Evolutionary conservation across 345 rosid species (phyloP).

Genomic region (Toxicodendron radicans): DNA sequence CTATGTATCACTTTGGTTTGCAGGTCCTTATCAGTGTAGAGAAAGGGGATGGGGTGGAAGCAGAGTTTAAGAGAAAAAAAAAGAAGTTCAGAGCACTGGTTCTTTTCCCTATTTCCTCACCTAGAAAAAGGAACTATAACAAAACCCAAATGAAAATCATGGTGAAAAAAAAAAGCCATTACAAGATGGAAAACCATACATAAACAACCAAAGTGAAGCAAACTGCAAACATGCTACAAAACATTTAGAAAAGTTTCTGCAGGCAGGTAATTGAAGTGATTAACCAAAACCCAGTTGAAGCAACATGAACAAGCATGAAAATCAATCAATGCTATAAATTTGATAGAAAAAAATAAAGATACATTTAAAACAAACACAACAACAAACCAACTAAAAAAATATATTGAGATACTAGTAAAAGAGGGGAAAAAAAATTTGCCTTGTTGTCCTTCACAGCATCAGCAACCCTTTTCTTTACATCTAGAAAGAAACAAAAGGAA

Average conservation of each 20-base stretch:
- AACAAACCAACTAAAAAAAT: not conserved
- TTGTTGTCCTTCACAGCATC: conserved; percentile 80
- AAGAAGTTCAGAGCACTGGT: not conserved
- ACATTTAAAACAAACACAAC: not conserved
- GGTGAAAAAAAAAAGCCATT: not conserved
- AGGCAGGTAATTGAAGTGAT: not conserved
- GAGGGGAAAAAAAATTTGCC: conserved; percentile 30
- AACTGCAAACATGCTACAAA: conserved; percentile 2
- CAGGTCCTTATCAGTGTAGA: too few relatives aligned
- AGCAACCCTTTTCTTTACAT: conserved; percentile 73
- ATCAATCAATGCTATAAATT: not conserved
- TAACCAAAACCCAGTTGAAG: conserved; percentile 1
- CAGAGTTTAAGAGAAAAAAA: too few relatives aligned
- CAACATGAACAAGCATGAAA: not conserved
- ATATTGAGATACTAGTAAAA: not conserved
- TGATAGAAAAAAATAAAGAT: not conserved
- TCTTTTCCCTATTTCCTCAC: not conserved
- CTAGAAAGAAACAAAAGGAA: conserved; percentile 28
- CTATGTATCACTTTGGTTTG: not conserved
- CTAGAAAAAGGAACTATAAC: not conserved
- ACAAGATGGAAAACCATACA: not conserved
- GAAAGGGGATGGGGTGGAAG: too few relatives aligned
- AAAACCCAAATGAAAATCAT: not conserved
- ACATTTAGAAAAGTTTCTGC: not conserved
- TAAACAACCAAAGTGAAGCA: not conserved